Evolutionary conservation across 2,329 filamentous ascomycete species (phyloP), one percentile per base, ranked within the genome.

Genomic region (Colletotrichum sp.): DNA sequence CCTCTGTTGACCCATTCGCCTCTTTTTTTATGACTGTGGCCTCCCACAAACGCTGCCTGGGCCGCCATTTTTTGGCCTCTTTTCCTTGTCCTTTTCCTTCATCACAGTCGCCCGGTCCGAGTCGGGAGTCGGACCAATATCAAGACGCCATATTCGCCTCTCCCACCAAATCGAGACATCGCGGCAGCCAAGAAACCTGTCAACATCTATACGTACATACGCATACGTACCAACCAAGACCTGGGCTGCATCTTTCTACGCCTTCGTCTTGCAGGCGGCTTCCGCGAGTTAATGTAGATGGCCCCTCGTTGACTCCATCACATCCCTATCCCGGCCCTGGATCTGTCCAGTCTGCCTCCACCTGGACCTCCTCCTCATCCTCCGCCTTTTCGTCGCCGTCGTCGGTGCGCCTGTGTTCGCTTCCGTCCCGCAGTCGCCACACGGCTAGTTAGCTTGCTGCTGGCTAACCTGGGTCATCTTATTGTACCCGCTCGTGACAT

Each of bases 401-500:
- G 58, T n/a, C 58, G 58, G 18, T 48, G 67, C 67, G 52, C 32
- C 13, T 69, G 64, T 61, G 34, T 67, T 73, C 34, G 52, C 55
- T 69, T 68, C 68, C 68, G 55, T 73, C 61, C 73, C 61, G 66
- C 65, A 72, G 74, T 77, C 60, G 65, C 65, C 69, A 68, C 65
- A 68, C 67, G 32, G 32, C 73, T 69, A 70, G 55, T 48, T 75
- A 61, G 73, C 52, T 65, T 65, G 63, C 32, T 75, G 61, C 57
- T 71, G 72, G 75, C 71, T 58, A 30, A 70, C 75, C 67, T 69
- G 67, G 72, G 55, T 65, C 75, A 65, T 66, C 48, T 69, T 58
- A 66, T 36, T 68, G 75, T 72, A 75, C 73, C 74, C 69, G 67
- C 76, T 78, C 77, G 77, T 78, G 77, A 78, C 77, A 77, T 78